Base-by-base conservation (phyloP, 2,329 filamentous ascomycete species). In the Ophiostoma triangulosporum region DNA sequence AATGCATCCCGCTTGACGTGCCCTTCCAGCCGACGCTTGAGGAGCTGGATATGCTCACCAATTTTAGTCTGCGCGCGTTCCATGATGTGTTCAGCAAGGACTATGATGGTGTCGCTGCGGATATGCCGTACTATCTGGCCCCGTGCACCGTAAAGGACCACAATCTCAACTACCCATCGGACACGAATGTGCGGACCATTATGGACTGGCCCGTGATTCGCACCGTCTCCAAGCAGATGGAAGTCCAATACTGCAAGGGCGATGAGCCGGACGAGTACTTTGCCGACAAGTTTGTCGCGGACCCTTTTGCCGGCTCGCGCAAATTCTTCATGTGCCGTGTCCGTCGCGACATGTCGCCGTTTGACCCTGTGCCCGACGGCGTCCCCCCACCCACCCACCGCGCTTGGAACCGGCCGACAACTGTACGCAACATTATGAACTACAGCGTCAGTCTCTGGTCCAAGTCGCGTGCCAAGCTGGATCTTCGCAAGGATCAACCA, bases 41-140 rank as follows among this genome's bases (percentile, higher is more conserved):
- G 0, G 63, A 72, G 1, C 58, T 88, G 0, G 60, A 69, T 0
- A 62, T 68, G 0, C 64, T 97, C n/a, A 81, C 80, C 0, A 67
- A 65, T 0, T 95, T 93, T 64, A 95, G 87, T 0, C 69, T 94
- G 38, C 74, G 77, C 4, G 67, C 94, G 0, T 96, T 94, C 65
- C 70, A 78, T 15, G 88, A 97, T 60, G 72, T 96, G 0, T 97
- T 95, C 70, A 91, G 89, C 66, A 98, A 98, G 65, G 73, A 75
- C 3, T 98, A 88, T 61, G 80, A 86, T 49, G 71, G 77, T 0
- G 73, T 80, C 15, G 60, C 72, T 0, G 66, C 73, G 1, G 80
- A 83, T 27, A 76, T 95, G 64, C 84, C 89, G 0, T 98, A 96
- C 66, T 95, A 89, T 71, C 63, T 96, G 14, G 85, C 81, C 0